Conservation (phyloP, 1,139 yeast genomes). For the Geotrichum phurueaensis region DNA sequence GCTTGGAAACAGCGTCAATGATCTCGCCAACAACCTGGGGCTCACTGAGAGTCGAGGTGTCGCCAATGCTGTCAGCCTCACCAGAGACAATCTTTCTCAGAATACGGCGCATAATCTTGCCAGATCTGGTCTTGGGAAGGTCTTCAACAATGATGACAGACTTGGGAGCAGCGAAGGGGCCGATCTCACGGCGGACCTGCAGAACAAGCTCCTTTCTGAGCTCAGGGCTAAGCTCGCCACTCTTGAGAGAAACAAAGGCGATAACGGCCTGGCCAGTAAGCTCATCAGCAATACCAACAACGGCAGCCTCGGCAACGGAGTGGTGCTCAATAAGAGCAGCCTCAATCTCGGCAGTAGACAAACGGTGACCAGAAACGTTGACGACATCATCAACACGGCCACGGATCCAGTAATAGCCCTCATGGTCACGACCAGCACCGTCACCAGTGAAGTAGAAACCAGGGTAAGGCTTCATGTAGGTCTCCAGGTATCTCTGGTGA, state of each 20-base stretch:
- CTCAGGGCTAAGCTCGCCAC: conserved; percentile 46
- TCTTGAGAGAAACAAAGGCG: conserved; percentile 84
- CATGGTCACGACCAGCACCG: conserved; percentile 96
- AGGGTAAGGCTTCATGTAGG: conserved; percentile 92
- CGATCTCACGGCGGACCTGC: conserved; percentile 89
- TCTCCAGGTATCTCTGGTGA: conserved; percentile 84
- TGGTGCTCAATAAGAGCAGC: conserved; percentile 79
- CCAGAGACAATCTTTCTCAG: conserved; percentile 84
- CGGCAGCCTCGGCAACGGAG: conserved; percentile 87
- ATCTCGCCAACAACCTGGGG: conserved; percentile 79
- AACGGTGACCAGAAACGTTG: conserved; percentile 94
- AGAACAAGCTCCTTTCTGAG: conserved; percentile 77
- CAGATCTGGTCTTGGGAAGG: conserved; percentile 96
- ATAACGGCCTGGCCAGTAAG: conserved; percentile 96
- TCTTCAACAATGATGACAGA: conserved; percentile 80
- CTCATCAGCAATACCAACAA: conserved; percentile 90
- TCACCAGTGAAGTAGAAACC: conserved; percentile 97
- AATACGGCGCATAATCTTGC: conserved; percentile 97
- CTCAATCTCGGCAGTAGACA: conserved; percentile 96
- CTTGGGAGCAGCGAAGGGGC: conserved; percentile 98
- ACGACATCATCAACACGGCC: conserved; percentile 99
- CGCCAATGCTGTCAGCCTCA: conserved; percentile 93
- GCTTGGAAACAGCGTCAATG: conserved; percentile 38
- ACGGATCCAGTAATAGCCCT: conserved; percentile 96
- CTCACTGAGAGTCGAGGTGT: conserved; percentile 82